These are phyloP conservation scores for Daedaleopsis nitida DNA, from an alignment of 768 basidiomycete genomes.

Conservation along the genomic window DNA sequence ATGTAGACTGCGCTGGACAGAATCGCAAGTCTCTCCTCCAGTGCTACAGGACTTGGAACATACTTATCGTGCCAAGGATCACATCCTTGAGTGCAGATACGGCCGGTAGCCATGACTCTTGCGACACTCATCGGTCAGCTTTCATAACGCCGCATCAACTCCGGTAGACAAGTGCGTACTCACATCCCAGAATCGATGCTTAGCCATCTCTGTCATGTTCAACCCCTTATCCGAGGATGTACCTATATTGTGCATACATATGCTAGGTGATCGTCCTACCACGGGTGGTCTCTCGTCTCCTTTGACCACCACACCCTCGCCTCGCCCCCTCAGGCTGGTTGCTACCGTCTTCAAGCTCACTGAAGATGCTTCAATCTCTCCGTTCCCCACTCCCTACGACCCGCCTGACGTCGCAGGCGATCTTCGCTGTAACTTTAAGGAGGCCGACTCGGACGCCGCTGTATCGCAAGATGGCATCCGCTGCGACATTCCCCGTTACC, in stretches of 20 bases:
- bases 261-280: neutral
- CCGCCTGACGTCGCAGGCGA: neutral
- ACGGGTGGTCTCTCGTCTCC: neutral
- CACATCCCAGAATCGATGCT: too few relatives aligned
- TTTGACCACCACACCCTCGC: neutral
- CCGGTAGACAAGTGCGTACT: neutral
- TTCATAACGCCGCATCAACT: slow-evolving; percentile 5
- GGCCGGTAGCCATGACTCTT: neutral
- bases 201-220: too few relatives aligned
- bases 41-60: neutral
- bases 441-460: neutral
- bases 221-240: neutral
- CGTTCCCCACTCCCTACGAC: neutral
- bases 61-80: too few relatives aligned
- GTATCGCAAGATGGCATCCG: neutral
- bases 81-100: neutral
- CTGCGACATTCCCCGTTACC: slow-evolving; percentile 5
- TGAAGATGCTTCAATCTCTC: neutral
- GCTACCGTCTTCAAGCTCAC: neutral
- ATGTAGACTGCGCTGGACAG: too few relatives aligned
- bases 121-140: neutral
- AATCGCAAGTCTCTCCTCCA: neutral
- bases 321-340: neutral
- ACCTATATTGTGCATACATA: neutral
- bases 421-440: too few relatives aligned